These are phyloP conservation scores for Ascodesmis nigricans DNA, from an alignment of 495 filamentous ascomycete species.

Conservation along the genomic window DNA sequence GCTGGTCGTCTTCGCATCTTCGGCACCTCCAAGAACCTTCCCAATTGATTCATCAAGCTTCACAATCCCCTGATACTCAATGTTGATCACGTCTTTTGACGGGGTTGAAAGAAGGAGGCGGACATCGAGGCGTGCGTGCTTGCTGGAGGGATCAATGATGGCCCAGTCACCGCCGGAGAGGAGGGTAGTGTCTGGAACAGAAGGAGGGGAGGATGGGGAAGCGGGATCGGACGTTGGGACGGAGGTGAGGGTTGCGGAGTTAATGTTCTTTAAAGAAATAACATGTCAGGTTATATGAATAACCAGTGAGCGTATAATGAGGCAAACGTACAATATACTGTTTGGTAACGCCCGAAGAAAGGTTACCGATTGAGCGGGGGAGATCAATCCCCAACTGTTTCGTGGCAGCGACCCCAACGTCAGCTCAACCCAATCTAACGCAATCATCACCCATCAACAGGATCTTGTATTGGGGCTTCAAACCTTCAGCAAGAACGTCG, in stretches of 20 bases:
- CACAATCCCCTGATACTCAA: slow-evolving; percentile 3
- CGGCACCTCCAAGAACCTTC: slow-evolving; percentile 1
- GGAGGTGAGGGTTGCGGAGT: neutral
- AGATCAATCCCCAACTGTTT: slow-evolving; percentile 2
- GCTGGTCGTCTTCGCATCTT: slow-evolving; percentile 1
- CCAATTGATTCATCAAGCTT: neutral
- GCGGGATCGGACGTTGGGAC: neutral
- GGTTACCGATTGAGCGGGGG: neutral
- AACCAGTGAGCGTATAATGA: neutral
- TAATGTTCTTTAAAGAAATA: too few species aligned
- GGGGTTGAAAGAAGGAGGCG: neutral
- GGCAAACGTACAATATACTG: neutral
- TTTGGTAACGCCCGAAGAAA: neutral
- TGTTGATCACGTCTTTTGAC: neutral
- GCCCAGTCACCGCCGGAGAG: slow-evolving; percentile 5
- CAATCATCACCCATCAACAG: too few species aligned
- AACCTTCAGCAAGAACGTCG: too few species aligned
- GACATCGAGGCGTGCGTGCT: slow-evolving; percentile 2
- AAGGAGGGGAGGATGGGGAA: too few species aligned
- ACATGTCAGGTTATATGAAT: too few species aligned
- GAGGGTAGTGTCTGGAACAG: slow-evolving; percentile 1
- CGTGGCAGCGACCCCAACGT: too few species aligned
- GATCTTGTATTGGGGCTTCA: too few species aligned
- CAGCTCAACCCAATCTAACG: too few species aligned
- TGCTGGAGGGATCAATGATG: slow-evolving; percentile 1